Conservation (phyloP, 192 early-diverging fungal genomes). For the Umbelopsis isabellina region DNA sequence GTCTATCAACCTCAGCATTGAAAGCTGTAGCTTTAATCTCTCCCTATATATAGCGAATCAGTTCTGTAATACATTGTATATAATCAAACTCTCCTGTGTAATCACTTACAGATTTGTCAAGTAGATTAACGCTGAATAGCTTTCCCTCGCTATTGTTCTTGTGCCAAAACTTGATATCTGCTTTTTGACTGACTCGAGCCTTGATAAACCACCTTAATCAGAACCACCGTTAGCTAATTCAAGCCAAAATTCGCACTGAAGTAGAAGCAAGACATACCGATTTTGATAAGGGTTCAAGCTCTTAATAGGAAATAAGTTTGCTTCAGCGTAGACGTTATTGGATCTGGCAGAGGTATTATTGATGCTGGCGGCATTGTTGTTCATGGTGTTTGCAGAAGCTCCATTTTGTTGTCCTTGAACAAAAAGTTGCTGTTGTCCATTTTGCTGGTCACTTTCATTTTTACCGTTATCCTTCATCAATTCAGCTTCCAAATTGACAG, state of each 20-base stretch:
- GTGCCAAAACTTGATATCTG: constrained; percentile 78
- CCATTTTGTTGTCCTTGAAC: constrained; percentile 6
- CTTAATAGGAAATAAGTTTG: constrained; percentile 43
- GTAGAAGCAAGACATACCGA: constrained; percentile 48
- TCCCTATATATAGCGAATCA: constrained; percentile 51
- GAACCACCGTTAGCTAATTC: neutral
- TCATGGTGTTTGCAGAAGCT: neutral
- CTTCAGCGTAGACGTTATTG: constrained; percentile 20
- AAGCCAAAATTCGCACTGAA: neutral
- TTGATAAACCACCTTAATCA: constrained; percentile 89
- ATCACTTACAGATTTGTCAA: constrained; percentile 80
- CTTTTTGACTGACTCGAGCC: constrained; percentile 86
- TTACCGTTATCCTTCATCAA: neutral
- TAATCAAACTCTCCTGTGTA: neutral
- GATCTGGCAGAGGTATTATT: neutral
- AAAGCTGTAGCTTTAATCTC: constrained; percentile 97
- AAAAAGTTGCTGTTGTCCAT: constrained; percentile 5
- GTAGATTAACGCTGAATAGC: constrained; percentile 86
- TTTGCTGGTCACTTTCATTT: neutral
- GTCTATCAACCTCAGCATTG: constrained; percentile 79
- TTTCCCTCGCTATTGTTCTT: constrained; percentile 80
- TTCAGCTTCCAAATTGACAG: constrained; percentile 9
- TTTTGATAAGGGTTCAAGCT: constrained; percentile 88
- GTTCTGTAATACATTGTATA: neutral
- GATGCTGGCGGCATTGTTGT: neutral